Conservation (phyloP, 306 rosid species). For the Dalbergia oliveri region DNA sequence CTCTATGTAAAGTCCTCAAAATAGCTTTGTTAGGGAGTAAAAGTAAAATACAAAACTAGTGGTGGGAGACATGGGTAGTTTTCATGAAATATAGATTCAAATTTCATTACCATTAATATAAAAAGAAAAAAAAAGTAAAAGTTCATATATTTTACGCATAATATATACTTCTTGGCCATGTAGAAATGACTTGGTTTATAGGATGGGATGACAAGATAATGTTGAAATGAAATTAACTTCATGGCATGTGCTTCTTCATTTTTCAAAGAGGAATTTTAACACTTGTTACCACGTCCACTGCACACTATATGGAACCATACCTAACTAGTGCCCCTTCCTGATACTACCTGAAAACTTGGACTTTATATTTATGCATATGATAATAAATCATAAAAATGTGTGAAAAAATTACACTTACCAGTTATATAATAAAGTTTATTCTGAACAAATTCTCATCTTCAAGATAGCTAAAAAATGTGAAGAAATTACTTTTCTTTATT, state of each 20-base stretch:
- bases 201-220: not conserved
- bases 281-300: not conserved
- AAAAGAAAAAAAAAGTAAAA: not conserved
- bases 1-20: not conserved
- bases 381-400: not conserved
- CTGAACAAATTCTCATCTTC: not conserved
- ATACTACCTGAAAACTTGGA: conserved; percentile 6
- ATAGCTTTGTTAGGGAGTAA: conserved; percentile 15
- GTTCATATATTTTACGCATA: conserved; percentile 10
- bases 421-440: not conserved
- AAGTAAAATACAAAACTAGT: too few relatives aligned
- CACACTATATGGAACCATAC: not conserved
- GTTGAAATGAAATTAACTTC: not conserved
- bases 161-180: not conserved
- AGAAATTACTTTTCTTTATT: not conserved
- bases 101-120: too few relatives aligned
- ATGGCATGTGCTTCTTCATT: conserved; percentile 12
- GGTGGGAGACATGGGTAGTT: too few relatives aligned
- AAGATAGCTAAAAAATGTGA: not conserved
- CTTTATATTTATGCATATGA: not conserved
- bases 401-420: not conserved
- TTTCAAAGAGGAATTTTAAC: not conserved
- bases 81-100: too few relatives aligned
- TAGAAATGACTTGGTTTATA: too few relatives aligned
- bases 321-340: not conserved